These are phyloP conservation scores for Camelina laxa DNA, from an alignment of 345 rosid genomes.

Conservation along the genomic window DNA sequence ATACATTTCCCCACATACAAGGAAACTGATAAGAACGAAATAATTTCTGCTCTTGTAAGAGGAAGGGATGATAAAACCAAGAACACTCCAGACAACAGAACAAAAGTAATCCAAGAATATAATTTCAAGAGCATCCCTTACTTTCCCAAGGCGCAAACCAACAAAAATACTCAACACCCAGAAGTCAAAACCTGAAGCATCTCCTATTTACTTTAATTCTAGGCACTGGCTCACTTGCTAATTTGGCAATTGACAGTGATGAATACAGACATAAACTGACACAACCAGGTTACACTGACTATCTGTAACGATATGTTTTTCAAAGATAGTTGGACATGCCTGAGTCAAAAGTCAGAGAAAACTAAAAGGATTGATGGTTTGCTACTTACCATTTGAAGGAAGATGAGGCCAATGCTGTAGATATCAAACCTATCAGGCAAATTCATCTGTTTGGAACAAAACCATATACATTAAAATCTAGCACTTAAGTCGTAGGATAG, in stretches of 20 bases:
- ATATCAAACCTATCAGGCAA: conserved; percentile 95
- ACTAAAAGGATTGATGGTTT: conserved; percentile 5
- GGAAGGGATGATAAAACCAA: not conserved
- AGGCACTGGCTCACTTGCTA: conserved; percentile 7
- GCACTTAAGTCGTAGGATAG: conserved; percentile 19
- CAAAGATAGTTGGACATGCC: conserved; percentile 24
- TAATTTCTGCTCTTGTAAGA: not conserved
- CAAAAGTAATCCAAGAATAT: not conserved
- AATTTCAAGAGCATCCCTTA: not conserved
- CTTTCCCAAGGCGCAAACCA: not conserved
- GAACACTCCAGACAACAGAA: not conserved
- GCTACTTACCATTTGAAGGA: conserved; percentile 84
- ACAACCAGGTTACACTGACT: not conserved
- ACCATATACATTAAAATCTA: conserved; percentile 26
- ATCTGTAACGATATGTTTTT: not conserved
- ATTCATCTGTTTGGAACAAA: conserved; percentile 70
- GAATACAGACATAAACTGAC: not conserved
- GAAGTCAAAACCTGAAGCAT: not conserved
- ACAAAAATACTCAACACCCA: not conserved
- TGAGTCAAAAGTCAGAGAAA: conserved; percentile 13
- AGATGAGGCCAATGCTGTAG: conserved; percentile 90
- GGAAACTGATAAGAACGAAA: not conserved
- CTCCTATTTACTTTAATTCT: conserved; percentile 5
- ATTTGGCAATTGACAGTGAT: not conserved
- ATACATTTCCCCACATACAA: conserved; percentile 2